Conservation (phyloP, 2,329 filamentous ascomycete species). For the Rugonectria rugulosa region DNA sequence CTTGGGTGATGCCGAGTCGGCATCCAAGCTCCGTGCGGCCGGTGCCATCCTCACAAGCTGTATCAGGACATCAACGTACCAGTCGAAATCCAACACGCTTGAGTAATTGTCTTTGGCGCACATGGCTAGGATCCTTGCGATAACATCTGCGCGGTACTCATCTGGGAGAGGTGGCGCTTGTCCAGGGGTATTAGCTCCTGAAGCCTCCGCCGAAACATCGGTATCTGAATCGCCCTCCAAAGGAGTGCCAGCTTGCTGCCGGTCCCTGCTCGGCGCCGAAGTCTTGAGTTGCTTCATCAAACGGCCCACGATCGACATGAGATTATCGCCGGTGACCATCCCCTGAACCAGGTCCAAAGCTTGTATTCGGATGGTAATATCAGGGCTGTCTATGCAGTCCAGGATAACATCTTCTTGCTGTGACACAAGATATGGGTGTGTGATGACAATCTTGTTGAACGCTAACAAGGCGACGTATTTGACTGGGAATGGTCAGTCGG, state of each 20-base stretch:
- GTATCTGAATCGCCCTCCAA: conserved; percentile 58
- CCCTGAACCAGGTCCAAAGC: conserved; percentile 90
- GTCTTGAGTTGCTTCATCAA: conserved; percentile 86
- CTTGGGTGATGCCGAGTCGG: conserved; percentile 44
- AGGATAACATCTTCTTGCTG: conserved; percentile 96
- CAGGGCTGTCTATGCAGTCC: conserved; percentile 92
- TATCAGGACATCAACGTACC: conserved; percentile 92
- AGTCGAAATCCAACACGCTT: conserved; percentile 90
- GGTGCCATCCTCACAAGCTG: conserved; percentile 80
- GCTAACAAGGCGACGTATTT: conserved; percentile 97
- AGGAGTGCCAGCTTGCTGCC: conserved; percentile 51
- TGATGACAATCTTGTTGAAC: conserved; percentile 92
- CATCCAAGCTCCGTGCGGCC: conserved; percentile 50
- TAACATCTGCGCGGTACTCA: conserved; percentile 85
- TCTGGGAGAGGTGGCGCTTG: conserved; percentile 74
- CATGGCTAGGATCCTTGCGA: conserved; percentile 84
- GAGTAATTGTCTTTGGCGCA: conserved; percentile 89
- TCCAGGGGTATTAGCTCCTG: conserved; percentile 41
- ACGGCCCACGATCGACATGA: conserved; percentile 84
- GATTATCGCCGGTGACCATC: conserved; percentile 90
- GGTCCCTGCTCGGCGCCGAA: conserved; percentile 60
- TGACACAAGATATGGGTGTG: conserved; percentile 87
- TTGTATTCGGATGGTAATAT: conserved; percentile 94
- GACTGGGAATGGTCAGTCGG: conserved; percentile 59
- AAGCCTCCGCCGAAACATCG: conserved; percentile 51